These are phyloP conservation scores for Penicillium egyptiacum DNA, from an alignment of 495 filamentous ascomycete species.

Conservation along the genomic window DNA sequence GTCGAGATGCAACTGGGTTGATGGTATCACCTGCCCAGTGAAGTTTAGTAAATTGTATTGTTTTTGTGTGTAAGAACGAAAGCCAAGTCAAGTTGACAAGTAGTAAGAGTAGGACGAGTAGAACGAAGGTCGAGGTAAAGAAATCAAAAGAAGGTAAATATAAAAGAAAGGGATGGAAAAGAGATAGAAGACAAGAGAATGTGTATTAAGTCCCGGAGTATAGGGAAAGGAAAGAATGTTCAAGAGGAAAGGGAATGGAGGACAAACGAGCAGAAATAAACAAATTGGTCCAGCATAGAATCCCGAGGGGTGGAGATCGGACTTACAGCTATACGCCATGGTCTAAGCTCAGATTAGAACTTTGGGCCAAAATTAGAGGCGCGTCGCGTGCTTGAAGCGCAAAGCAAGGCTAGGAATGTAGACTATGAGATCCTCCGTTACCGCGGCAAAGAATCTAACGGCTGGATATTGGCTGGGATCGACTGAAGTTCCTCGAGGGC, in stretches of 20 bases:
- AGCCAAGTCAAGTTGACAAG: constrained; percentile 4
- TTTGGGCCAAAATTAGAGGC: constrained; percentile 21
- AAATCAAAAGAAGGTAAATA: constrained; percentile 2
- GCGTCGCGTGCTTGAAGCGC: constrained; percentile 44
- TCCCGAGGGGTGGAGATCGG: constrained; percentile 29
- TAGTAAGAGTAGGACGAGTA: neutral
- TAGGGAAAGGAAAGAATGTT: constrained; percentile 30
- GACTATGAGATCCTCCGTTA: constrained; percentile 42
- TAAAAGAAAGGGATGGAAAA: constrained; percentile 4
- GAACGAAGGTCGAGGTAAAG: constrained; percentile 11
- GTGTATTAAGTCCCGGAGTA: constrained; percentile 19
- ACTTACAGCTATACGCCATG: constrained; percentile 48
- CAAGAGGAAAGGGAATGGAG: constrained; percentile 27
- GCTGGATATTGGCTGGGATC: constrained; percentile 26
- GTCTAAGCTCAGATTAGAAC: constrained; percentile 32
- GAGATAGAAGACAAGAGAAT: constrained; percentile 20
- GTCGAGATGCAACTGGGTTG: constrained; percentile 26
- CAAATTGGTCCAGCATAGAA: constrained; percentile 41
- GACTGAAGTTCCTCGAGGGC: constrained; percentile 5
- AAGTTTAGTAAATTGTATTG: constrained; percentile 16
- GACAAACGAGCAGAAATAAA: constrained; percentile 44
- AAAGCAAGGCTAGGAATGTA: constrained; percentile 51
- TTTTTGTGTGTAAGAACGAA: neutral
- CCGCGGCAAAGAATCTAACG: constrained; percentile 25
- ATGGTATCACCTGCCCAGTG: constrained; percentile 32